Evolutionary conservation across 495 filamentous ascomycete genomes (phyloP), one percentile per base, ranked within the genome.

Genomic region (Parathielavia appendiculata): DNA sequence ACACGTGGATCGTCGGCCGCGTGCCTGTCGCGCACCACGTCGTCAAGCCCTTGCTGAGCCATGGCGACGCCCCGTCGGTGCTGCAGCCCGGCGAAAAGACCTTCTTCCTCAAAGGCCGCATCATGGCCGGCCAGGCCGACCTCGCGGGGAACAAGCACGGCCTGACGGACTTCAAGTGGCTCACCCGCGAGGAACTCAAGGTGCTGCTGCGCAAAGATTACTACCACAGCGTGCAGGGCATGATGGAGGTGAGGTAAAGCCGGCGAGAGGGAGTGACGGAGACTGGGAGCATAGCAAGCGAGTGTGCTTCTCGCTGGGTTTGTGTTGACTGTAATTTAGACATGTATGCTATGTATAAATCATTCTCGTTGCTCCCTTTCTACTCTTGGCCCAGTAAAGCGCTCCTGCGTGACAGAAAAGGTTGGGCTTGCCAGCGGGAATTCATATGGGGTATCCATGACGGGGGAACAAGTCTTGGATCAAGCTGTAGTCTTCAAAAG

Each of bases 1-100:
- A 97, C 78, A 97, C 91, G 57, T 99, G 95, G 92, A 81, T 97
- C 64, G 88, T 97, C 58, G 93, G 92, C 58, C 89, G 87, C 65
- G 88, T 87, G 61, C 93, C 93, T 16, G 82, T 95, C 48, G 92
- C 91, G 11, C 90, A 97, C 74, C 71, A 87, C 69, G 73, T 85
- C 52, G 77, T 66, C 51, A 73, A 69, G 69, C 80, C 69, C 61
- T 66, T 60, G 40, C 60, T 73, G 40, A 66, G 66, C 41, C 69
- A 75, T 22, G 65, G 69, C 54, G 60, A 58, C n/a, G 56, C 67
- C n/a, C 57, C 26, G 26, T 30, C 74, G 22, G 63, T 69, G 17
- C 54, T 62, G 47, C 57, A 63, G 53, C 60, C 57, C 36, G 89
- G 90, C 58, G 84, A 87, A 66, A 97, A 96, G 80, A 81, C 83